Percentiles rank a stretch among this genome's conserved stretches.
Evolutionary conservation across 257 asterid genomes (phyloP).

Genomic region (Nicotiana sylvestris): DNA sequence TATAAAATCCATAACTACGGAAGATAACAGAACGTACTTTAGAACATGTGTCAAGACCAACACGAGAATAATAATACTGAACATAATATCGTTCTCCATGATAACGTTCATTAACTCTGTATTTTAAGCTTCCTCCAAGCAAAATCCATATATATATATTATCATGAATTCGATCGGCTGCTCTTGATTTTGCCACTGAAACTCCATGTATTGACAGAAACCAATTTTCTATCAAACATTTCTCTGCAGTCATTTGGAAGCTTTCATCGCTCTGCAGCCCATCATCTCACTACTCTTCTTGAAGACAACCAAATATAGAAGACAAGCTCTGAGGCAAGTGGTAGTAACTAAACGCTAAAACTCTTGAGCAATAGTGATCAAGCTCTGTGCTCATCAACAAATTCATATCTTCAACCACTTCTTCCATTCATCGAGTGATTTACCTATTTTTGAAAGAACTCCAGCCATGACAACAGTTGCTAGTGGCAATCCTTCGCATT

Average conservation of each 20-base stretch:
- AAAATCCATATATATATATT: background rate
- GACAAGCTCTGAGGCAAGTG: background rate
- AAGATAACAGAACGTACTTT: background rate
- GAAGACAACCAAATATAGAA: conserved; percentile 7
- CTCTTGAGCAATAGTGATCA: background rate
- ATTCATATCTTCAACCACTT: conserved; percentile 2
- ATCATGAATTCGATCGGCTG: conserved; percentile 2
- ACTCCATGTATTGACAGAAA: background rate
- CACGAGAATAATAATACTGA: too few species aligned
- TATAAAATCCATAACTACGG: background rate
- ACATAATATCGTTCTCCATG: too few species aligned
- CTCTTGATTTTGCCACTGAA: conserved; percentile 13
- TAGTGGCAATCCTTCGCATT: conserved; percentile 16
- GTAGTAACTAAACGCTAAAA: conserved; percentile 8
- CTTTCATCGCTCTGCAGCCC: background rate
- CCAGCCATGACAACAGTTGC: conserved; percentile 7
- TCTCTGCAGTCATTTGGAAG: too few species aligned
- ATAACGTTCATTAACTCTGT: background rate
- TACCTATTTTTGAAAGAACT: background rate
- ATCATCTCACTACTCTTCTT: background rate
- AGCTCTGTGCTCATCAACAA: background rate
- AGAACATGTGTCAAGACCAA: background rate
- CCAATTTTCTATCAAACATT: background rate
- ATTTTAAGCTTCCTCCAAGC: conserved; percentile 8
- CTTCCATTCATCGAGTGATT: conserved; percentile 1